Evolutionary conservation across 2,329 filamentous ascomycete genomes (phyloP).

Genomic region (Microcera coccophila): DNA sequence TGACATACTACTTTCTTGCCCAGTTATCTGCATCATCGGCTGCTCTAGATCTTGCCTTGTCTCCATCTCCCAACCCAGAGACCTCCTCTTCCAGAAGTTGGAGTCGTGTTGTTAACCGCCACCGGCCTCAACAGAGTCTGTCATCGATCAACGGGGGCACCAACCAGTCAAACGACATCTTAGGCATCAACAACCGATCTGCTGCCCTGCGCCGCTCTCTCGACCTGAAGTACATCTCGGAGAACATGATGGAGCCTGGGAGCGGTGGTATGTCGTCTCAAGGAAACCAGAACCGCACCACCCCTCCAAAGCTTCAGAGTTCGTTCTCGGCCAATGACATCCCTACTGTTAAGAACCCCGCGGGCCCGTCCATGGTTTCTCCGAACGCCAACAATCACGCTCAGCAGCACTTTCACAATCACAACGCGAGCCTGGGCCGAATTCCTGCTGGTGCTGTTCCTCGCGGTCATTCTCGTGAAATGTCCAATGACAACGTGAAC

Average conservation of each 20-base stretch:
- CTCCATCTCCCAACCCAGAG: slow-evolving; percentile 63
- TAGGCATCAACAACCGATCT: slow-evolving; percentile 46
- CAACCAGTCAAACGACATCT: slow-evolving; percentile 43
- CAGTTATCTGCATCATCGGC: slow-evolving; percentile 78
- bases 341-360: slow-evolving; percentile 73
- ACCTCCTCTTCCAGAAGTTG: slow-evolving; percentile 48
- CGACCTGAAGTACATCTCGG: slow-evolving; percentile 50
- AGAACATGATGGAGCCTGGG: slow-evolving; percentile 39
- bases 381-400: slow-evolving; percentile 55
- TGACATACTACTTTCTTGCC: slow-evolving; percentile 33
- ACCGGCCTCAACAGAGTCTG: slow-evolving; percentile 62
- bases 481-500: slow-evolving; percentile 50
- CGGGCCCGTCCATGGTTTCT: slow-evolving; percentile 41
- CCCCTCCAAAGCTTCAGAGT: slow-evolving; percentile 72
- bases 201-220: slow-evolving; percentile 56
- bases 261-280: slow-evolving; percentile 43
- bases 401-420: slow-evolving; percentile 66
- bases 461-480: slow-evolving; percentile 69
- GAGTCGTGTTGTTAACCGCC: slow-evolving; percentile 58
- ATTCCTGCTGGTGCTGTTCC: slow-evolving; percentile 65
- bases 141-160: slow-evolving; percentile 44
- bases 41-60: slow-evolving; percentile 73
- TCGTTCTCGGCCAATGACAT: slow-evolving; percentile 91
- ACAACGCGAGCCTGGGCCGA: slow-evolving; percentile 77
- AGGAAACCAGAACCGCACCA: slow-evolving; percentile 51